Conservation (phyloP, 1,284 basidiomycete genomes). For the Ceratobasidium papillatum region DNA sequence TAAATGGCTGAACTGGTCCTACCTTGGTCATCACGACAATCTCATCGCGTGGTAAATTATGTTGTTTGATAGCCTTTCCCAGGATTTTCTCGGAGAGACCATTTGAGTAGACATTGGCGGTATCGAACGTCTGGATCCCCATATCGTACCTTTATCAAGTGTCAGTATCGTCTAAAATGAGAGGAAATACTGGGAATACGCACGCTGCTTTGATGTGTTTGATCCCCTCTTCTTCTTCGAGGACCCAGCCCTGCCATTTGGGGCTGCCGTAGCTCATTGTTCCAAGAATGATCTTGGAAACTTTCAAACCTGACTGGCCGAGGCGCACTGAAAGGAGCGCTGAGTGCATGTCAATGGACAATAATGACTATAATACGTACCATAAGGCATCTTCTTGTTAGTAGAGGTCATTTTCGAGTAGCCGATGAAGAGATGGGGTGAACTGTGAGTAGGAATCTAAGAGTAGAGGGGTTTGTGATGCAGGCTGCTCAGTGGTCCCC, state of each 20-base stretch:
- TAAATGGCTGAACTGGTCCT: constrained; percentile 44
- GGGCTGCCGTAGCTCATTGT: constrained; percentile 49
- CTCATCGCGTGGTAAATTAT: constrained; percentile 55
- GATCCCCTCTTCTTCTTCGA: constrained; percentile 49
- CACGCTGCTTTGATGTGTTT: constrained; percentile 49
- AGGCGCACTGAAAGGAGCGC: constrained; percentile 46
- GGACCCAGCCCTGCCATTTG: constrained; percentile 48
- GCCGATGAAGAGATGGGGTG: neutral
- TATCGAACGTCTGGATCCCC: constrained; percentile 57
- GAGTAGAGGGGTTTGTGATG: neutral
- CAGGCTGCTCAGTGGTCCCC: neutral
- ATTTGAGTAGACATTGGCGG: constrained; percentile 52
- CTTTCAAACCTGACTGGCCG: constrained; percentile 49
- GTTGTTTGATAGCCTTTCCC: constrained; percentile 47
- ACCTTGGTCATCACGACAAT: constrained; percentile 57
- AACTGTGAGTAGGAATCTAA: neutral
- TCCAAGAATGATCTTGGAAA: constrained; percentile 49
- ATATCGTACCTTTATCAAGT: constrained; percentile 44
- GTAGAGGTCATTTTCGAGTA: neutral
- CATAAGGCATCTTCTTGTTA: constrained; percentile 26
- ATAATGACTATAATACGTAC: neutral
- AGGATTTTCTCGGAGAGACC: constrained; percentile 45
- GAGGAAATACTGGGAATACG: neutral
- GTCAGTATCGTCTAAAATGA: neutral
- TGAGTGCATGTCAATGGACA: neutral